These are phyloP conservation scores for Medicago truncatula DNA, from an alignment of 306 rosid genomes.

Conservation along the genomic window MtrunA17r5.0-ANR NC_053043.1:12376001-12376500, in stretches of 20 bases:
- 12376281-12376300: slow-evolving; percentile 92
- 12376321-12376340: slow-evolving; percentile 91
- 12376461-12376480: neutral
- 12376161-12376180: slow-evolving; percentile 70
- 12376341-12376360: slow-evolving; percentile 98
- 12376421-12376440: slow-evolving; percentile 82
- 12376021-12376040: slow-evolving; percentile 62
- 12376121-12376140: slow-evolving; percentile 97
- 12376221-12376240: slow-evolving; percentile 74
- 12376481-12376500: neutral
- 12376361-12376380: slow-evolving; percentile 83
- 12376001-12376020: slow-evolving; percentile 62
- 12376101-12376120: slow-evolving; percentile 64
- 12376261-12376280: slow-evolving; percentile 73
- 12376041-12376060: slow-evolving; percentile 54
- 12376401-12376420: slow-evolving; percentile 62
- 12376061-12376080: slow-evolving; percentile 61
- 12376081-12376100: slow-evolving; percentile 53
- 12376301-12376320: slow-evolving; percentile 99
- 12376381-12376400: slow-evolving; percentile 74
- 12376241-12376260: slow-evolving; percentile 77
- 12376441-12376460: slow-evolving; percentile 71
- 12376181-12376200: slow-evolving; percentile 75
- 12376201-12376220: slow-evolving; percentile 72
- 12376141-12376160: slow-evolving; percentile 65